Base-by-base conservation (phyloP, 306 rosid genomes). In the Gastrolobium bilobum region DNA sequence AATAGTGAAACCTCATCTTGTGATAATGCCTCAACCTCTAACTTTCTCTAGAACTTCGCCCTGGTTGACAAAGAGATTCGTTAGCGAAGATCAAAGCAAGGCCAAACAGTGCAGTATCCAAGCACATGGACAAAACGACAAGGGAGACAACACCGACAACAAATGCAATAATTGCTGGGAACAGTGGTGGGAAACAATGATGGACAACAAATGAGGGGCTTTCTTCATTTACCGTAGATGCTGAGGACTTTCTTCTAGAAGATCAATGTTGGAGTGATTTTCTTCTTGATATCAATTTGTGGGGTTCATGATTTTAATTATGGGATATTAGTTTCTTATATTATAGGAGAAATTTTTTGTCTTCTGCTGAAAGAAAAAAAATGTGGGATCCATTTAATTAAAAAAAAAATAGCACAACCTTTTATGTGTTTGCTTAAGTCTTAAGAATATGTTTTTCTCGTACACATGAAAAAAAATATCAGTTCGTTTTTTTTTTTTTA, bases 241-340 rank as follows among this genome's bases (percentile, higher is more conserved):
- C 4, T 8, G 38, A 4, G 4, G 52, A 53, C 13, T 53, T 68
- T 7, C 33, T 52, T 40, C 13, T 42, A 2, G 74, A 66, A 65
- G 68, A 0, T 31, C 58, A 54, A 54, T 42, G 44, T 42, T 77
- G 75, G 81, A 54, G 38, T 77, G 75, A 77, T 54, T 42, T 66
- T 53, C 26, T 71, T 50, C 53, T 63, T 77, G 58, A 54, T 33
- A 8, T 33, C 2, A 54, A 66, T 54, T 77, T 33, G 26, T 59
- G 44, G 48, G 58, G 59, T 37, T 48, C 14, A 4, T 38, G 35
- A 63, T n/a, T n/a, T 10, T n/a, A n/a, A n/a, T n/a, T n/a, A n/a
- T n/a, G n/a, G n/a, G n/a, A n/a, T n/a, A n/a, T n/a, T n/a, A n/a
- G n/a, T n/a, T n/a, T n/a, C n/a, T n/a, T n/a, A n/a, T n/a, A n/a